A percentile compares a stretch with the other conserved stretches of the same genome.
Conservation (phyloP, 768 basidiomycete genomes). For the Astraeus odoratus region DNA sequence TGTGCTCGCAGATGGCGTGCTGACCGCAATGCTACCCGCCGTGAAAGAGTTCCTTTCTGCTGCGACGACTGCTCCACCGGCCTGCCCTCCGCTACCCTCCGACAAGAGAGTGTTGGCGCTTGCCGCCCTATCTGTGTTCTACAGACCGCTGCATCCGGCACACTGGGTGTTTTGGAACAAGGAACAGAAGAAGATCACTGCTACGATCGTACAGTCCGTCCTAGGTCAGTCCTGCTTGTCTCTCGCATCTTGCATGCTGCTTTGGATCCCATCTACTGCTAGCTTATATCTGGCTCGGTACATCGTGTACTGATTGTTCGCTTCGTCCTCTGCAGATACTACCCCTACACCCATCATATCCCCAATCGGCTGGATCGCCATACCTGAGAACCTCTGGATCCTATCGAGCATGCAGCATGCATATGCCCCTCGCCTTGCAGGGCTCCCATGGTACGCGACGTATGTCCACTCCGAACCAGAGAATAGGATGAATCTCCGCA, state of each 20-base stretch:
- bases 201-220: constrained; percentile 46
- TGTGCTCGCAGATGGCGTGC: constrained; percentile 31
- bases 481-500: constrained; percentile 27
- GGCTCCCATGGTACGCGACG: constrained; percentile 23
- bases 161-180: constrained; percentile 64
- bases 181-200: constrained; percentile 41
- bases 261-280: too few relatives aligned
- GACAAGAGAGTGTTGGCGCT: constrained; percentile 44
- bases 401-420: constrained; percentile 26
- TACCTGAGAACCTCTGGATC: constrained; percentile 29
- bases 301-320: constrained; percentile 1
- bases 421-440: constrained; percentile 19
- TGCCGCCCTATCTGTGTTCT: constrained; percentile 54
- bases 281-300: too few relatives aligned
- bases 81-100: constrained; percentile 35
- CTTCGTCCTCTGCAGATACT: constrained; percentile 12
- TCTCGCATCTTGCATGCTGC: constrained; percentile 8
- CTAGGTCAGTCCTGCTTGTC: constrained; percentile 37
- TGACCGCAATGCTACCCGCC: constrained; percentile 41
- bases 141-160: constrained; percentile 45
- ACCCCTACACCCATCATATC: constrained; percentile 28
- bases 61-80: constrained; percentile 31
- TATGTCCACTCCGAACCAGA: constrained; percentile 26
- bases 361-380: constrained; percentile 30
- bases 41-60: constrained; percentile 43